These are phyloP conservation scores for Aleurites moluccanus DNA, from an alignment of 441 rosid genomes.

Conservation along the genomic window DNA sequence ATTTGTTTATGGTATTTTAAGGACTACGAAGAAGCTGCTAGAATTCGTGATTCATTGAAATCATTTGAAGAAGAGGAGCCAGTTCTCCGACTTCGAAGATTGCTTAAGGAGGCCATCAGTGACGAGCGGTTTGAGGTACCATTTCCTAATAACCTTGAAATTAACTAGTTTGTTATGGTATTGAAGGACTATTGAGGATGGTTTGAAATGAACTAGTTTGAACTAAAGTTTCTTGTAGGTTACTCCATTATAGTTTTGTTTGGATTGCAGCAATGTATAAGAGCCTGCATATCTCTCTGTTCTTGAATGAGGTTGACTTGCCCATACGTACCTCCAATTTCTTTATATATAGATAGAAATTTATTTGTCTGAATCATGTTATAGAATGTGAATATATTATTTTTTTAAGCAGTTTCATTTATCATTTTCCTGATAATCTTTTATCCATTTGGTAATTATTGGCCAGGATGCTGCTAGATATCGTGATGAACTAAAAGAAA, in stretches of 20 bases:
- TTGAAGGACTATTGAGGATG: no score
- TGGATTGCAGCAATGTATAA: neutral
- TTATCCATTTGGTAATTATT: conserved; percentile 10
- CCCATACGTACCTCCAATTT: neutral
- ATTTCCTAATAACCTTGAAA: neutral
- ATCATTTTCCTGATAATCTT: neutral
- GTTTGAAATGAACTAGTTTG: no score
- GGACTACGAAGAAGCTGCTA: conserved; percentile 75
- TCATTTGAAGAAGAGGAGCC: conserved; percentile 72
- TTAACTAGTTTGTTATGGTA: no score
- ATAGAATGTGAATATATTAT: neutral
- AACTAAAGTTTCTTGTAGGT: neutral
- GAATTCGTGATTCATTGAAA: conserved; percentile 61
- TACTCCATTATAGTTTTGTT: neutral
- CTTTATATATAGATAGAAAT: neutral
- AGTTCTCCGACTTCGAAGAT: conserved; percentile 48
- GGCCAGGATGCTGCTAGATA: conserved; percentile 64
- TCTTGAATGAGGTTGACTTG: neutral
- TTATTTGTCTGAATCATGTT: neutral
- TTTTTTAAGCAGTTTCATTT: neutral
- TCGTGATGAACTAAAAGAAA: conserved; percentile 55
- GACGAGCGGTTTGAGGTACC: conserved; percentile 63
- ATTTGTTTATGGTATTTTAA: conserved; percentile 8
- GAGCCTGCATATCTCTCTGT: neutral
- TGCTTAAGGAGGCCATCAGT: conserved; percentile 50